Percentiles rank a stretch among this genome's conserved stretches.
These are phyloP conservation scores for Chytridiales sp. DNA, from an alignment of 371 early-diverging fungal species.

Conservation along the genomic window DNA sequence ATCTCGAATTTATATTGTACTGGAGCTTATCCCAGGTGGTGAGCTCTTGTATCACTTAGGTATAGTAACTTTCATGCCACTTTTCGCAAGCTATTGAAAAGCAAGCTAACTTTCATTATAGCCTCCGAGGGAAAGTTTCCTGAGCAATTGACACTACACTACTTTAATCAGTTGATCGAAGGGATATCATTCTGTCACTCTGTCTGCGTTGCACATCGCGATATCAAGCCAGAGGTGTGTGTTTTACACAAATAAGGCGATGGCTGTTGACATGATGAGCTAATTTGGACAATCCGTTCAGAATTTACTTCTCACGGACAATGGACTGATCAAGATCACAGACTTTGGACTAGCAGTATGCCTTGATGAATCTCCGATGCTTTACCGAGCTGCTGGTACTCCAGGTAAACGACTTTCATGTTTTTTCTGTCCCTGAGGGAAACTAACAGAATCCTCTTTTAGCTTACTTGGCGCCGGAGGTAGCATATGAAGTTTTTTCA, in stretches of 20 bases:
- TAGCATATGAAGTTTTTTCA: too few relatives aligned
- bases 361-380: background rate
- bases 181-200: conserved; percentile 49
- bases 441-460: too few relatives aligned
- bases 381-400: conserved; percentile 17
- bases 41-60: conserved; percentile 21
- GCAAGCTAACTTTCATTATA: too few relatives aligned
- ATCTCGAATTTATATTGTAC: conserved; percentile 14
- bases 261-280: background rate
- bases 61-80: too few relatives aligned
- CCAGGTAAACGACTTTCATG: too few relatives aligned
- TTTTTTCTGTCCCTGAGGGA: too few relatives aligned
- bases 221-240: conserved; percentile 47
- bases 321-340: conserved; percentile 10
- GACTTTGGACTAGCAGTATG: conserved; percentile 13
- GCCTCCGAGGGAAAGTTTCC: conserved; percentile 7
- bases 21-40: conserved; percentile 18
- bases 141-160: conserved; percentile 8
- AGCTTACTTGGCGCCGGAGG: too few relatives aligned
- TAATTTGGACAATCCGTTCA: background rate
- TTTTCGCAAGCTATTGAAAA: too few relatives aligned
- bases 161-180: conserved; percentile 48
- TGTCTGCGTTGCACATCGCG: conserved; percentile 57
- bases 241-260: too few relatives aligned
- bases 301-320: conserved; percentile 16